These are phyloP conservation scores for Tetracladium marchalianum DNA, from an alignment of 495 filamentous ascomycete genomes.

Conservation along the genomic window DNA sequence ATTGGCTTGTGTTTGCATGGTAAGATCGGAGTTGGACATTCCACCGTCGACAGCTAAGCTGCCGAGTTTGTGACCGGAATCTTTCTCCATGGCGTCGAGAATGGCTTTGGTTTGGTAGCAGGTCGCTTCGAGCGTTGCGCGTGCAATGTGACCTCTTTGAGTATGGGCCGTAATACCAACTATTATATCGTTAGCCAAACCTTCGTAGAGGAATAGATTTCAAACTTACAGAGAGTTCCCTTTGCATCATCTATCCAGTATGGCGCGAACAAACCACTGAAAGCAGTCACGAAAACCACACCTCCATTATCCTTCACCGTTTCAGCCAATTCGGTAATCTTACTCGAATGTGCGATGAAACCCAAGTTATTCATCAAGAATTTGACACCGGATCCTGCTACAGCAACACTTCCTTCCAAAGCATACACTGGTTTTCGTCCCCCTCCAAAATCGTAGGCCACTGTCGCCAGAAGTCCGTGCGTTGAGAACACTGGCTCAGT, in stretches of 20 bases:
- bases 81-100: slow-evolving; percentile 87
- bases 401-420: slow-evolving; percentile 85
- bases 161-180: slow-evolving; percentile 92
- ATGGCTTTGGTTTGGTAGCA: slow-evolving; percentile 96
- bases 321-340: slow-evolving; percentile 74
- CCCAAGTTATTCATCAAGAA: slow-evolving; percentile 87
- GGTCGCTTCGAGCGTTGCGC: slow-evolving; percentile 88
- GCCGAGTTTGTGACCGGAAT: slow-evolving; percentile 68
- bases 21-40: slow-evolving; percentile 87
- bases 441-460: slow-evolving; percentile 76
- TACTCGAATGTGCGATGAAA: slow-evolving; percentile 65
- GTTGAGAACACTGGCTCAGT: slow-evolving; percentile 83
- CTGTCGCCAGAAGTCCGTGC: slow-evolving; percentile 79
- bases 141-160: slow-evolving; percentile 79
- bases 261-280: slow-evolving; percentile 93
- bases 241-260: slow-evolving; percentile 97
- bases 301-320: slow-evolving; percentile 85
- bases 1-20: slow-evolving; percentile 95
- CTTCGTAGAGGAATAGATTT: slow-evolving; percentile 21
- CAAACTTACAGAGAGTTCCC: slow-evolving; percentile 48
- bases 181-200: slow-evolving; percentile 15
- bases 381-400: slow-evolving; percentile 82
- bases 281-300: slow-evolving; percentile 90
- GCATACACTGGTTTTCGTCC: slow-evolving; percentile 68
- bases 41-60: slow-evolving; percentile 86